Evolutionary conservation across 116 monocot species (phyloP), one percentile per base, ranked within the genome.

Genomic region (Posidonia oceanica): DNA sequence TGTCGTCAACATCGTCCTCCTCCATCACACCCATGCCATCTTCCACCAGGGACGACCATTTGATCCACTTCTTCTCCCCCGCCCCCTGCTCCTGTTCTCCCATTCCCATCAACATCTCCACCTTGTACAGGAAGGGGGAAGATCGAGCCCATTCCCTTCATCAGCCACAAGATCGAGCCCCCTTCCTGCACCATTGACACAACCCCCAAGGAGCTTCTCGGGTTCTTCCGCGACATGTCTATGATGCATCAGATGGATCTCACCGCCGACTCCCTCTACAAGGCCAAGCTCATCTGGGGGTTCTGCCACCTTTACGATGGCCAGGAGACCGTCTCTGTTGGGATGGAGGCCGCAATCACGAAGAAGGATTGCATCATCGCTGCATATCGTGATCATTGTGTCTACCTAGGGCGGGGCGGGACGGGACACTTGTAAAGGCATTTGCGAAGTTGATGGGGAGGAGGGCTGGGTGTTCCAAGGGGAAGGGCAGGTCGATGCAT

Each of bases 401-500:
- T 87, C 81, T 93, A 74, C 71, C 71, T 93, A 39, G 79, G 74
- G 68, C 89, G 93, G 54, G 93, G 89, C 21, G 93, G 89, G 0
- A 71, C 76, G 23, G n/a, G n/a, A n/a, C n/a, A n/a, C 81, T 89
- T 14, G 66, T 89, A 29, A 75, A 84, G 69, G 68, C 78, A 13
- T 93, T 93, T 63, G 44, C 89, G 66, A 89, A 93, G 80, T 79
- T 93, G 67, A 93, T 93, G 93, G 93, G 93, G 20, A 72, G 89
- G 39, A 63, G 65, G 16, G 85, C 66, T 5, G 93, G 93, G 0
- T 93, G 93, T 64, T 89, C 89, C 36, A 83, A 74, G 39, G 93
- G 93, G 4, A 93, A 93, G 81, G 93, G 93, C 6, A 89, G 93
- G 7, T 93, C 93, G 23, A 93, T 93, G 93, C 89, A 89, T 72